Conservation (phyloP, 176 grass and related monocot genomes). For the Musa beccarii region DNA sequence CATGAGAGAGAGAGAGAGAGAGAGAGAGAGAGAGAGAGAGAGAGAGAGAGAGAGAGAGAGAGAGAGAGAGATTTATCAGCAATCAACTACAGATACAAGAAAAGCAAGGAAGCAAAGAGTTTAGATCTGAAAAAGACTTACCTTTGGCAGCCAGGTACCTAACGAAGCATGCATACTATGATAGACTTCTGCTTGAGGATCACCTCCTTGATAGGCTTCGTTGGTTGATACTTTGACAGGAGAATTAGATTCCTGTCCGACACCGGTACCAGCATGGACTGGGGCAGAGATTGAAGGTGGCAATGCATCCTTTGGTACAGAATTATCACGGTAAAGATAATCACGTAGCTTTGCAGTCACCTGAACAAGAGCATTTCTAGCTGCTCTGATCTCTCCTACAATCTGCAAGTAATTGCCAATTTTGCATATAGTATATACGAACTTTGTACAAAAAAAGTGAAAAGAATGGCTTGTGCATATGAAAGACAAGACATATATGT, state of each 20-base stretch:
- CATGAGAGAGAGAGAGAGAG: neutral
- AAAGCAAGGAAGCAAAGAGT: neutral
- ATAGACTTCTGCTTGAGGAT: slow-evolving; percentile 38
- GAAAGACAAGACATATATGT: neutral
- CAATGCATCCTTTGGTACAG: slow-evolving; percentile 35
- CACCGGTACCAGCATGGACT: neutral
- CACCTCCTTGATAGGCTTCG: slow-evolving; percentile 48
- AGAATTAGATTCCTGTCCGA: slow-evolving; percentile 35
- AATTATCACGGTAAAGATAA: slow-evolving; percentile 64
- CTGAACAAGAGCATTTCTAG: slow-evolving; percentile 79
- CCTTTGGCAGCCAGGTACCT: slow-evolving; percentile 61
- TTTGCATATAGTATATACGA: neutral
- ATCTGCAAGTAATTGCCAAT: slow-evolving; percentile 46
- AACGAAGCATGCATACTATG: slow-evolving; percentile 35
- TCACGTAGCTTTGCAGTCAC: slow-evolving; percentile 68
- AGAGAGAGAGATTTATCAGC: no score
- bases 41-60: neutral
- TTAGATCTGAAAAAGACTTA: slow-evolving; percentile 7
- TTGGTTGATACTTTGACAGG: slow-evolving; percentile 37
- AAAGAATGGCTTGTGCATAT: slow-evolving; percentile 5
- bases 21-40: neutral
- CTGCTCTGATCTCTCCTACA: slow-evolving; percentile 94
- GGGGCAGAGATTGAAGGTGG: neutral
- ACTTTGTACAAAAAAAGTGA: neutral
- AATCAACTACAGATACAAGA: no score